These are phyloP conservation scores for Corymbia citriodora DNA, from an alignment of 441 rosid species.

Conservation along the genomic window DNA sequence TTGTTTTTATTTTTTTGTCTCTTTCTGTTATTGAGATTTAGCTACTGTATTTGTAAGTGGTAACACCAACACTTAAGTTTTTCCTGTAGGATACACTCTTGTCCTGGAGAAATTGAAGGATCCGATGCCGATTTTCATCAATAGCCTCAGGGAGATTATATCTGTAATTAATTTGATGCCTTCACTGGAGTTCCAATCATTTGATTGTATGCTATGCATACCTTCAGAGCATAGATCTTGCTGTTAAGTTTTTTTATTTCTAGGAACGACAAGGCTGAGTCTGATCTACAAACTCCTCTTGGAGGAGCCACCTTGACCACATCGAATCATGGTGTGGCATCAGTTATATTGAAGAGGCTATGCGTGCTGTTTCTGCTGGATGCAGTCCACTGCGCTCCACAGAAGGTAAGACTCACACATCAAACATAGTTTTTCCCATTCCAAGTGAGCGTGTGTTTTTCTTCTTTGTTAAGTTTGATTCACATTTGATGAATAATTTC, in stretches of 20 bases:
- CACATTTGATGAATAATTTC: neutral
- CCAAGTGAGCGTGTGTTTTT: neutral
- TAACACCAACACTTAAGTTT: neutral
- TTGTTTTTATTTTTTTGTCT: neutral
- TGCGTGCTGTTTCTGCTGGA: conserved; percentile 52
- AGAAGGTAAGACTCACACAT: conserved; percentile 35
- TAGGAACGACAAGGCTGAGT: conserved; percentile 20
- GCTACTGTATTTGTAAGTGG: neutral
- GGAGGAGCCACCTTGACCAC: conserved; percentile 21
- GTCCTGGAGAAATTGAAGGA: conserved; percentile 46
- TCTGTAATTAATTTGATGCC: conserved; percentile 42
- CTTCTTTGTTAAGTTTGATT: neutral
- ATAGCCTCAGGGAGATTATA: conserved; percentile 67
- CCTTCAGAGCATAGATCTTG: conserved; percentile 66
- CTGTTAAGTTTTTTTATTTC: conserved; percentile 42
- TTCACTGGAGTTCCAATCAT: conserved; percentile 45
- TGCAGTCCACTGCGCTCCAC: conserved; percentile 43
- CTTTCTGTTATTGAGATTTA: neutral
- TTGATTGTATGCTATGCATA: conserved; percentile 49
- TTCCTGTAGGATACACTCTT: conserved; percentile 37
- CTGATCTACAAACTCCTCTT: conserved; percentile 15
- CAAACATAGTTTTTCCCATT: neutral
- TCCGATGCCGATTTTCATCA: conserved; percentile 63
- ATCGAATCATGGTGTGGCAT: conserved; percentile 41
- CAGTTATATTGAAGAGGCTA: conserved; percentile 53